Evolutionary conservation across 2,329 filamentous ascomycete genomes (phyloP), one percentile per base, ranked within the genome.

Genomic region (Neopestalotiopsis sp.): DNA sequence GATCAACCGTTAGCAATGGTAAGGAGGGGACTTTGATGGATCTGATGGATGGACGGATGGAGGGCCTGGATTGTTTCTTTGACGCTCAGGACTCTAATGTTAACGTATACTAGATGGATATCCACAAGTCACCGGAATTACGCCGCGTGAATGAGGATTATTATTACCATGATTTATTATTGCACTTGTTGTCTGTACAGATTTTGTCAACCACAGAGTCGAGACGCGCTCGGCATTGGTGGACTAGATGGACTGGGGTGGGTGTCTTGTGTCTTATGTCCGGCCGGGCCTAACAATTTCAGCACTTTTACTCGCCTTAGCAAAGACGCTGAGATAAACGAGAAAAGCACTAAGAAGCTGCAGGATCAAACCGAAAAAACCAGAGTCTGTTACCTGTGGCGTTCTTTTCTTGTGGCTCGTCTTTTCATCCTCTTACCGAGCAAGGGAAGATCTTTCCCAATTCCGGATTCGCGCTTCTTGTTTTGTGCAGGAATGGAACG

Each of bases 391-490:
- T 20, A 30, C 17, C 42, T 64, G 61, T 64, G 61, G 61, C 61
- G 57, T 17, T 28, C 28, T 59, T 59, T 3, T 10, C 45, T 17
- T 52, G 45, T 52, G 45, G 45, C 45, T 52, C 9, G 5, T 52
- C 7, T 24, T 20, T 38, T 38, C 10, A 28, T 38, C 34, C 34
- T 7, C 34, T 10, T 38, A 10, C 34, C 34, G 24, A 28, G 24
- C 45, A 6, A 52, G 34, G n/a, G 40, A 17, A 42, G 59, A 62
- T 52, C 61, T 49, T 64, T 20, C 59, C 59, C 38, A 34, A 28
- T 64, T 64, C 49, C 10, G 42, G 42, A n/a, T 12, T 64, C 61
- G 38, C 38, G 61, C 34, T 38, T 38, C 34, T 38, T 38, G 1
- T 38, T 30, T 28, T 64, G 24, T 9, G 40, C 42, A 13, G 34